These are phyloP conservation scores for Sporopachydermia quercuum DNA, from an alignment of 805 yeast species.

Conservation along the genomic window DNA sequence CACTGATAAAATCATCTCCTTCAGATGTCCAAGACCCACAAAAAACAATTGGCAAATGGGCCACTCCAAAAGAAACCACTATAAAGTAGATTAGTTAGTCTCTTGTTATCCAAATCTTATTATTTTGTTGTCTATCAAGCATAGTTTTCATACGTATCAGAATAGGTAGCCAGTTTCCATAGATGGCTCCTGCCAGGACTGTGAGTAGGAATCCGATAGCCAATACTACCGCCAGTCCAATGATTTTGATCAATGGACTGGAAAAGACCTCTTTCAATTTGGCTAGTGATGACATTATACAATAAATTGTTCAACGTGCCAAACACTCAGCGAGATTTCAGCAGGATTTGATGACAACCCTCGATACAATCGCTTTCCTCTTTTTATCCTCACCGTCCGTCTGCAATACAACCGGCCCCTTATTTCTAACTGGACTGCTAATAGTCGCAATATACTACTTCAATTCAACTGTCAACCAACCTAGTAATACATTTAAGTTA, in stretches of 20 bases:
- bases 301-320: too few relatives aligned
- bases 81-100: constrained; percentile 1
- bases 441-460: too few relatives aligned
- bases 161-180: constrained; percentile 85
- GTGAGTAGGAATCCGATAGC: constrained; percentile 85
- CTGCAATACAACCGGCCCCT: too few relatives aligned
- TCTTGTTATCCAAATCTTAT: neutral
- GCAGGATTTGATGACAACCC: too few relatives aligned
- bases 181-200: constrained; percentile 76
- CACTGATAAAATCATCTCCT: constrained; percentile 50
- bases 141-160: constrained; percentile 34
- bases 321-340: too few relatives aligned
- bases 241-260: constrained; percentile 64
- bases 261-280: constrained; percentile 2
- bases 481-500: too few relatives aligned
- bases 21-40: constrained; percentile 29
- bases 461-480: too few relatives aligned
- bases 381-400: too few relatives aligned
- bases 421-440: too few relatives aligned
- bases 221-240: constrained; percentile 58
- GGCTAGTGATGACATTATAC: neutral
- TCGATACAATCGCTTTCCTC: too few relatives aligned
- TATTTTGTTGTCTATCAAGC: constrained; percentile 5
- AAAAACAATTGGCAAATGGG: constrained; percentile 58
- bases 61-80: constrained; percentile 47